phyloP scores from a whole-genome alignment of 176 grass and related monocot genomes.

The Elymus sibiricus region DNA sequence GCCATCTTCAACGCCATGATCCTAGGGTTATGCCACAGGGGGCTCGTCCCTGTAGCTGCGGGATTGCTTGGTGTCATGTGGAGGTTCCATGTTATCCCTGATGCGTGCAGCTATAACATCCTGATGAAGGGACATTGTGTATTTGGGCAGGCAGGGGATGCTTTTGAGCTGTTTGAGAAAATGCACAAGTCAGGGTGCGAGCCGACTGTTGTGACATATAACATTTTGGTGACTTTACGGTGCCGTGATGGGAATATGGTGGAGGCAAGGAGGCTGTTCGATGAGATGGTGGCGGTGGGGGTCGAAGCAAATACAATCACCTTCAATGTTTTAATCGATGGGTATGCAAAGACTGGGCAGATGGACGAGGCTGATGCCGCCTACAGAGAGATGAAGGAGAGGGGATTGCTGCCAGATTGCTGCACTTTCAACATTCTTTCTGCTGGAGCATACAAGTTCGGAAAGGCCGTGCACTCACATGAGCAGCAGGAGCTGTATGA shows the following conservation, averaged over 20 bases:
- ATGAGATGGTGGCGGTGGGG: slow-evolving; percentile 50
- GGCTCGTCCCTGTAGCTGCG: slow-evolving; percentile 30
- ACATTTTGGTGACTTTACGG: slow-evolving; percentile 61
- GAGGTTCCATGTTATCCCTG: slow-evolving; percentile 45
- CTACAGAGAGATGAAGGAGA: slow-evolving; percentile 64
- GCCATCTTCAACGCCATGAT: slow-evolving; percentile 77
- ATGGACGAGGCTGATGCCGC: slow-evolving; percentile 53
- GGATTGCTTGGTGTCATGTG: slow-evolving; percentile 59
- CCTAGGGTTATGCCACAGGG: slow-evolving; percentile 69
- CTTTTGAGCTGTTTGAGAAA: slow-evolving; percentile 69
- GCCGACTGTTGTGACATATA: slow-evolving; percentile 65
- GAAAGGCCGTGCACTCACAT: not conserved
- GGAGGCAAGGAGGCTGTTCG: slow-evolving; percentile 65
- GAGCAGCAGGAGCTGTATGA: not conserved
- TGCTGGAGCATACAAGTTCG: slow-evolving; percentile 60
- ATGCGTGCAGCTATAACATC: slow-evolving; percentile 76
- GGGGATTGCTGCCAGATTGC: slow-evolving; percentile 67
- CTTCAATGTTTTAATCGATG: slow-evolving; percentile 88
- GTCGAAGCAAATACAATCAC: slow-evolving; percentile 63
- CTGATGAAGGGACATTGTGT: slow-evolving; percentile 73
- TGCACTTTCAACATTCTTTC: slow-evolving; percentile 89
- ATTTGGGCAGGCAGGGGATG: slow-evolving; percentile 43
- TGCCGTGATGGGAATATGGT: slow-evolving; percentile 61
- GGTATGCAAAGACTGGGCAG: slow-evolving; percentile 70
- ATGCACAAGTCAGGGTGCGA: slow-evolving; percentile 38